These are phyloP conservation scores for Acephala macrosclerotiorum DNA, from an alignment of 2,329 filamentous ascomycete genomes.

Conservation along the genomic window DNA sequence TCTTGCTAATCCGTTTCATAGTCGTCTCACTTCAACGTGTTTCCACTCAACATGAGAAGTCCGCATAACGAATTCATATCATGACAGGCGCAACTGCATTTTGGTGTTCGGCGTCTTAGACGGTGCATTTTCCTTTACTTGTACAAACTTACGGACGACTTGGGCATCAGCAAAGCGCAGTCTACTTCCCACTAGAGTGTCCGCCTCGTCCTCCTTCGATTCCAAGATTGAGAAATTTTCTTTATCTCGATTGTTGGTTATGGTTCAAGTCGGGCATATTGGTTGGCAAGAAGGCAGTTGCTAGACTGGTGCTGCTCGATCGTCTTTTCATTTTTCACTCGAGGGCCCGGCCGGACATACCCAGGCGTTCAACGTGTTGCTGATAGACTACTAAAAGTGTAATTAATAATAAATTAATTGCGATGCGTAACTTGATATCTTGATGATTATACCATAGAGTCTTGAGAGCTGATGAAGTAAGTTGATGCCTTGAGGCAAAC, in stretches of 20 bases:
- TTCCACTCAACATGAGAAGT: constrained; percentile 92
- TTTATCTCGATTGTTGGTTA: not conserved
- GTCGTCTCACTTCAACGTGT: constrained; percentile 90
- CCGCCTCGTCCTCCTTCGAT: not conserved
- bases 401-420: constrained; percentile 1
- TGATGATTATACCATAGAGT: not conserved
- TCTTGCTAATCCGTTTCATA: constrained; percentile 59
- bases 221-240: not conserved
- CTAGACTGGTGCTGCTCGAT: constrained; percentile 14
- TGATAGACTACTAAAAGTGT: not conserved
- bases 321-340: constrained; percentile 6
- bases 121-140: not conserved
- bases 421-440: not conserved
- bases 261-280: constrained; percentile 6
- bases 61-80: constrained; percentile 58
- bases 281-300: constrained; percentile 2
- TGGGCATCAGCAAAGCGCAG: not conserved
- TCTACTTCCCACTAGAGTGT: not conserved
- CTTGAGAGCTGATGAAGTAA: too few species aligned
- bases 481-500: too few species aligned
- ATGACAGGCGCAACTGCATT: not conserved
- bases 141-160: constrained; percentile 13
- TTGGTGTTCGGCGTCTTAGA: not conserved
- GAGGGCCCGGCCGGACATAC: constrained; percentile 9
- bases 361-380: constrained; percentile 9